Evolutionary conservation across 75 land plant genomes (phyloP), one percentile per base, ranked within the genome.

Genomic region (Sequoiadendron giganteum): DNA sequence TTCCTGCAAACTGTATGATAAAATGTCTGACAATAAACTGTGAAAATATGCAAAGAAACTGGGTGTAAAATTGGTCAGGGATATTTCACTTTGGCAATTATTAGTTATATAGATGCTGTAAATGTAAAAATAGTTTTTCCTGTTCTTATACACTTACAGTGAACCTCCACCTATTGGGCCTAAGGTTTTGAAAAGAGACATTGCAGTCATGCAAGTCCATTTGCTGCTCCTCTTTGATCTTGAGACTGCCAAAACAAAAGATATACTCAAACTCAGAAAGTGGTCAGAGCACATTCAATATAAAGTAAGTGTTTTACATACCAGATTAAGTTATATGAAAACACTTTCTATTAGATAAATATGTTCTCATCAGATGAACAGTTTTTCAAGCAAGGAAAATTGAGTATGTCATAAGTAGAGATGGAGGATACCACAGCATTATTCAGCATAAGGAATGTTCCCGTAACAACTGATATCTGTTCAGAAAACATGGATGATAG

Each of bases 151-250:
- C 8, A 92, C 97, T 92, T 91, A 96, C 98, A 96, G 10, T 28
- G 94, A 86, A 39, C 98, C 97, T 76, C 95, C 98, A n/a, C 89
- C 94, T 76, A 95, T 94, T 45, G 98, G 98, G 73, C 94, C 98
- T 68, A 91, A n/a, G 47, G 97, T 92, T 89, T 95, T 97, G 90
- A 89, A 93, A 38, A 95, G 28, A 49, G 99, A 97, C 93, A 89
- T 88, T 55, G 75, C 84, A 70, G 94, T 92, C 93, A 95, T 86
- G 96, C 76, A 34, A 95, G 84, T 38, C 97, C 97, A 90, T 95
- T 95, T 75, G 97, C 97, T 86, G 94, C 94, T 90, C 99, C 99
- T 91, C 99, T 93, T 90, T 95, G 97, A 61, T 92, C 81, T 87
- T 93, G 94, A 11, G 93, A 80, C 98, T 97, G 93, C 89, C 14